Evolutionary conservation across 176 grass and related monocot species (phyloP).

Genomic region (Melocanna baccifera): DNA sequence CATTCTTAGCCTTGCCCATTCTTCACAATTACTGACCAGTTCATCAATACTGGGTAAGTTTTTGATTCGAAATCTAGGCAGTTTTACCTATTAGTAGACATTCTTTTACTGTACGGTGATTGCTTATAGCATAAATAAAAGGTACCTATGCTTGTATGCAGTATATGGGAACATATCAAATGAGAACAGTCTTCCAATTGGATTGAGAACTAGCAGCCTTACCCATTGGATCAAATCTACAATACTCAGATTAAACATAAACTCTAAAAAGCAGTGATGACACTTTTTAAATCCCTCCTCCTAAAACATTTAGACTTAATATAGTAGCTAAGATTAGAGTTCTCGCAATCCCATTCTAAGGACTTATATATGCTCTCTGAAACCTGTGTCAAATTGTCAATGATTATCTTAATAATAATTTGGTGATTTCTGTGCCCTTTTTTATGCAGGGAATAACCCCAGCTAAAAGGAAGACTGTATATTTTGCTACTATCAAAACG

Average conservation of each 20-base stretch:
- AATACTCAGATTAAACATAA: not conserved
- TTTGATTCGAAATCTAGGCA: no score
- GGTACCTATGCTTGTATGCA: no score
- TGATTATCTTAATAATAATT: not conserved
- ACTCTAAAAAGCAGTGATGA: not conserved
- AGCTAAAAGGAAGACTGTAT: conserved; percentile 57
- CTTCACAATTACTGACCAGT: no score
- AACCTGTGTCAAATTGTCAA: not conserved
- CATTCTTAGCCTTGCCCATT: no score
- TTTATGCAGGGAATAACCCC: conserved; percentile 52
- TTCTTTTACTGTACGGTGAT: no score
- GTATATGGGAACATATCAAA: conserved; percentile 9
- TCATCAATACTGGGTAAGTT: no score
- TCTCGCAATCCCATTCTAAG: not conserved
- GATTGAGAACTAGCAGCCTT: not conserved
- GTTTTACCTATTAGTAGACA: no score
- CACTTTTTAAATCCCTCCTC: no score
- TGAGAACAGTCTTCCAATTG: not conserved
- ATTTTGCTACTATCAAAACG: conserved; percentile 62
- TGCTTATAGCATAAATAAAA: no score
- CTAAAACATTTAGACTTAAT: not conserved
- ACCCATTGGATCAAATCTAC: not conserved
- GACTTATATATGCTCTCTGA: not conserved
- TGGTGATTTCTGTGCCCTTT: conserved; percentile 1
- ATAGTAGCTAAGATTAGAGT: not conserved